Conservation (phyloP, 1,284 basidiomycete genomes). For the Lignosus rhinocerotis region DNA sequence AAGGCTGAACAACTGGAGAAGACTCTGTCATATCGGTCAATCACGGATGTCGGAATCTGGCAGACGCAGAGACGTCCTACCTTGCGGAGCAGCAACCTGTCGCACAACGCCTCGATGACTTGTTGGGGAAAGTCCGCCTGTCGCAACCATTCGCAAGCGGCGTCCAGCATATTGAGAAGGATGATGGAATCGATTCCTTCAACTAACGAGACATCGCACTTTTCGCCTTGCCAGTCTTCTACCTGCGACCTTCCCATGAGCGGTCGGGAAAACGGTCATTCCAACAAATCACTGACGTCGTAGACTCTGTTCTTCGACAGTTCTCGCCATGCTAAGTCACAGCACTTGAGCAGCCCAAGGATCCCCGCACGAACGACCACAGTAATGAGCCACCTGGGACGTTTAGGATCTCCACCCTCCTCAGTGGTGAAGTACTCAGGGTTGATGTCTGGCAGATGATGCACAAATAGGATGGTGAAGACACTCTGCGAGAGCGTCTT, state of each 20-base stretch:
- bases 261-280: background rate
- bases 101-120: constrained; percentile 40
- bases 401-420: constrained; percentile 37
- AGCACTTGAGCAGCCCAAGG: constrained; percentile 78
- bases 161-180: constrained; percentile 61
- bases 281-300: constrained; percentile 60
- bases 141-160: constrained; percentile 50
- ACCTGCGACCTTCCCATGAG: constrained; percentile 44
- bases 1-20: constrained; percentile 54
- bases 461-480: constrained; percentile 80
- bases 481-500: constrained; percentile 85
- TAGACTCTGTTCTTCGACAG: constrained; percentile 69
- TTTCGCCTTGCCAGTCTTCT: constrained; percentile 89
- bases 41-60: background rate
- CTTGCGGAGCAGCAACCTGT: constrained; percentile 59
- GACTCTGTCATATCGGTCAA: constrained; percentile 32
- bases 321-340: constrained; percentile 83
- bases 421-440: constrained; percentile 49
- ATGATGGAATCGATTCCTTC: constrained; percentile 67
- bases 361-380: constrained; percentile 73
- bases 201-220: constrained; percentile 78
- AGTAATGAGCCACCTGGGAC: constrained; percentile 62
- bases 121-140: constrained; percentile 33
- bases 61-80: constrained; percentile 32
- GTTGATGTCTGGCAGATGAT: constrained; percentile 63